A percentile compares a stretch with the other conserved stretches of the same genome.
Evolutionary conservation across 2,329 filamentous ascomycete species (phyloP).

Genomic region (Penicillium sclerotiorum): DNA sequence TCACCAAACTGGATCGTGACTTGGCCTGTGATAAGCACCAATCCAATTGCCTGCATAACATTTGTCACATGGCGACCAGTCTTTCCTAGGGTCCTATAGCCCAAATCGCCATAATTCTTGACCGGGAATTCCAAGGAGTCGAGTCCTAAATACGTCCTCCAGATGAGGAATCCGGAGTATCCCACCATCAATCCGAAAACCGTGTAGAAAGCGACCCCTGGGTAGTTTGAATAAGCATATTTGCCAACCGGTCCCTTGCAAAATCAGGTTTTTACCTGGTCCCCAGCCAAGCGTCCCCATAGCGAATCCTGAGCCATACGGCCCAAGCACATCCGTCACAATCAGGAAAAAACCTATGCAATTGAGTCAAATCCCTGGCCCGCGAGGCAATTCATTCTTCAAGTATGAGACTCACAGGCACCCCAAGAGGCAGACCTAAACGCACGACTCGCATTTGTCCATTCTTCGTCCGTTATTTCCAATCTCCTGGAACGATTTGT

Average conservation of each 20-base stretch:
- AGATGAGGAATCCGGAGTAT: constrained; percentile 43
- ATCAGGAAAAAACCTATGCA: constrained; percentile 37
- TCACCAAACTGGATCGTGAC: constrained; percentile 59
- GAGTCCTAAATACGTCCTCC: constrained; percentile 44
- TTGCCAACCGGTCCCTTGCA: too few species aligned
- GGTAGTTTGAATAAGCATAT: neutral
- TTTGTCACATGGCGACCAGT: constrained; percentile 42
- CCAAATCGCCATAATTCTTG: constrained; percentile 45
- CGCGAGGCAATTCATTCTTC: too few species aligned
- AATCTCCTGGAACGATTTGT: constrained; percentile 12
- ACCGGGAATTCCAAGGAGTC: constrained; percentile 46
- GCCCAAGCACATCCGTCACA: constrained; percentile 44
- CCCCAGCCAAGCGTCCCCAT: constrained; percentile 24
- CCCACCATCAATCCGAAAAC: constrained; percentile 31
- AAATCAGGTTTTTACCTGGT: constrained; percentile 12
- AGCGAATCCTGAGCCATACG: constrained; percentile 26
- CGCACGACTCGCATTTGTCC: constrained; percentile 23
- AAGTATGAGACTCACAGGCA: constrained; percentile 15
- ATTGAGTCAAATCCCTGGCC: neutral
- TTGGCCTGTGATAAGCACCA: constrained; percentile 56
- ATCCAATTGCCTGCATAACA: constrained; percentile 43
- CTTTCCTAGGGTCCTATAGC: constrained; percentile 42
- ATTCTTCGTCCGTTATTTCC: constrained; percentile 22
- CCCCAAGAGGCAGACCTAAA: constrained; percentile 18
- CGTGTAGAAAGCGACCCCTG: constrained; percentile 28